Evolutionary conservation across 1,139 yeast genomes (phyloP).

Genomic region (Hyphopichia wangnamkhiaoensis): DNA sequence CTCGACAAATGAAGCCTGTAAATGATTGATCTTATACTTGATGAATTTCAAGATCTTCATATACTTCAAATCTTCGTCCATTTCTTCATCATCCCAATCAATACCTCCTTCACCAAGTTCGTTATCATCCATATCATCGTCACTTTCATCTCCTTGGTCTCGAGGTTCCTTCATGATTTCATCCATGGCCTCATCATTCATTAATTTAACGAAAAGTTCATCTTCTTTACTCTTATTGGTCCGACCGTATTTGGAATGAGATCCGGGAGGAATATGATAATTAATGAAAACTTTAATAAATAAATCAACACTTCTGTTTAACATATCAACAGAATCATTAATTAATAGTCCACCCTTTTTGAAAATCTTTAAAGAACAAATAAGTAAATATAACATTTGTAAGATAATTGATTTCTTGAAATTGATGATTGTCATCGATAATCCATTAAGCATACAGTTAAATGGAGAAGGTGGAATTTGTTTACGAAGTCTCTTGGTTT

Average conservation of each 20-base stretch:
- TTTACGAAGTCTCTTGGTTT: slow-evolving; percentile 15
- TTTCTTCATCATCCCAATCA: slow-evolving; percentile 53
- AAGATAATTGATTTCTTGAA: slow-evolving; percentile 45
- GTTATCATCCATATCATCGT: slow-evolving; percentile 19
- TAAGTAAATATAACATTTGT: slow-evolving; percentile 46
- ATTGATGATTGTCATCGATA: slow-evolving; percentile 48
- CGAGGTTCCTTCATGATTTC: slow-evolving; percentile 38
- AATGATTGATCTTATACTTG: slow-evolving; percentile 33
- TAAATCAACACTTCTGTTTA: slow-evolving; percentile 34
- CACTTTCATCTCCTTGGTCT: slow-evolving; percentile 31
- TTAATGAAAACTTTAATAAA: slow-evolving; percentile 43
- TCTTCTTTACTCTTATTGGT: slow-evolving; percentile 31
- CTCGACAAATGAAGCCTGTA: neutral
- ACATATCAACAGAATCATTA: slow-evolving; percentile 24
- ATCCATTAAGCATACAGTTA: slow-evolving; percentile 45
- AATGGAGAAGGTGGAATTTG: slow-evolving; percentile 45
- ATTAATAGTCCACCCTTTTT: slow-evolving; percentile 18
- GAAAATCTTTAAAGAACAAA: slow-evolving; percentile 38
- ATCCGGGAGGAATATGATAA: slow-evolving; percentile 21
- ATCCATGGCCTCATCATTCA: slow-evolving; percentile 43
- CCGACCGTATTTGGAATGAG: slow-evolving; percentile 9
- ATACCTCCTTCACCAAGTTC: slow-evolving; percentile 26
- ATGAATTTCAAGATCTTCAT: slow-evolving; percentile 45
- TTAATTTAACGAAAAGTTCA: slow-evolving; percentile 37
- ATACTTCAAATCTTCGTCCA: slow-evolving; percentile 52